A percentile compares a stretch with the other conserved stretches of the same genome.
Conservation (phyloP, 345 rosid species). For the Populus deltoides region DNA sequence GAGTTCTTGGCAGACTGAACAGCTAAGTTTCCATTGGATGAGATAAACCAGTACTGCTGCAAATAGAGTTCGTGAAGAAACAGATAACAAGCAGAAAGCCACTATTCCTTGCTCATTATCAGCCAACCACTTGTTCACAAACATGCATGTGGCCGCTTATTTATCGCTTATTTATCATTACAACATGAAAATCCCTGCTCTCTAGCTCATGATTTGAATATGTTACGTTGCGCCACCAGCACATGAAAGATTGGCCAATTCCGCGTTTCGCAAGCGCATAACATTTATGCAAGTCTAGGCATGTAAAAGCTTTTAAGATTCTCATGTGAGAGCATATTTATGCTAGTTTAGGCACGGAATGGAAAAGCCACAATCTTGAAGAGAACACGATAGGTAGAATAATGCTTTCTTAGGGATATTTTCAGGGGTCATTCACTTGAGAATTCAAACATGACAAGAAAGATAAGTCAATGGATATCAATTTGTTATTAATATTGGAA, state of each 20-base stretch:
- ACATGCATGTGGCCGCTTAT: background rate
- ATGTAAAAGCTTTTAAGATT: no score
- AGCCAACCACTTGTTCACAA: background rate
- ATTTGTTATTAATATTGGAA: slow-evolving; percentile 68
- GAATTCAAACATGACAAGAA: background rate
- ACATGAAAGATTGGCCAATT: background rate
- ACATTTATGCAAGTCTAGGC: background rate
- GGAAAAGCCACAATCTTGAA: background rate
- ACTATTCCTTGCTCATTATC: background rate
- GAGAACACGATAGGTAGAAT: background rate
- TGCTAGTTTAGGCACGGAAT: background rate
- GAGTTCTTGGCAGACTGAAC: background rate
- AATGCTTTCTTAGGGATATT: background rate
- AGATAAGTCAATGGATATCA: slow-evolving; percentile 46
- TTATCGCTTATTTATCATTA: no score
- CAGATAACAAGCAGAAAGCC: background rate
- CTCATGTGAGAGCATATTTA: background rate
- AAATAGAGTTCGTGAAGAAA: background rate
- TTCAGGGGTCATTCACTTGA: background rate
- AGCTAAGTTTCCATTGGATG: background rate
- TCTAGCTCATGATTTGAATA: background rate
- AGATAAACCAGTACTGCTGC: background rate
- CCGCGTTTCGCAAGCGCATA: background rate
- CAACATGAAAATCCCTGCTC: background rate
- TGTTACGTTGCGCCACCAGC: background rate